phyloP scores from a whole-genome alignment of 352 stramenopile genomes.

The Pythium chondricola region DNA sequence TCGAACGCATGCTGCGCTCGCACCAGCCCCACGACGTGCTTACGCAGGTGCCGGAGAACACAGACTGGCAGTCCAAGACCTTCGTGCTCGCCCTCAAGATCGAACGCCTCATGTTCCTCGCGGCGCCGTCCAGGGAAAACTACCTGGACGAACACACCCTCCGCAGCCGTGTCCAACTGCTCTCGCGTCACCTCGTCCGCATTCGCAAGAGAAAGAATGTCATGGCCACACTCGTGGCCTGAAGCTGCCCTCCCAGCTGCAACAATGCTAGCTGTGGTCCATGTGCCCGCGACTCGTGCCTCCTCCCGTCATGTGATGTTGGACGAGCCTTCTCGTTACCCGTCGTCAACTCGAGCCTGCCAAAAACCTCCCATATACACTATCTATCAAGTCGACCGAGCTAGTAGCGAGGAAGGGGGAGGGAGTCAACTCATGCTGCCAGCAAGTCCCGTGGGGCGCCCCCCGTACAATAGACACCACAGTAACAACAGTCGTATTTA shows the following conservation, averaged over 20 bases:
- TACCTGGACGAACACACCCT: slow-evolving; percentile 53
- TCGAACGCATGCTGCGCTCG: slow-evolving; percentile 49
- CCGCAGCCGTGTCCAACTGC: slow-evolving; percentile 38
- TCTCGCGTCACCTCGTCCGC: slow-evolving; percentile 50
- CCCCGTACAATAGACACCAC: too few species aligned
- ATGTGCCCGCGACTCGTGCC: too few species aligned
- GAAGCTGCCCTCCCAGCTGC: neutral
- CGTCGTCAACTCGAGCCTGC: too few species aligned
- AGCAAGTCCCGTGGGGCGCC: neutral
- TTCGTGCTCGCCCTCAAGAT: slow-evolving; percentile 54
- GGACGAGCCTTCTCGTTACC: too few species aligned
- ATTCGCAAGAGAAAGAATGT: slow-evolving; percentile 58
- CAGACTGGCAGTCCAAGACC: slow-evolving; percentile 54
- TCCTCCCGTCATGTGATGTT: too few species aligned
- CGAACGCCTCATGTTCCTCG: slow-evolving; percentile 55
- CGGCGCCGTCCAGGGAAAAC: slow-evolving; percentile 41
- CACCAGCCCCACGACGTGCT: slow-evolving; percentile 55
- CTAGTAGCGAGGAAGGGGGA: too few species aligned
- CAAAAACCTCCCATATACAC: too few species aligned
- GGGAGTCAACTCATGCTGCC: too few species aligned
- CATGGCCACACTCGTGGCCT: slow-evolving; percentile 22
- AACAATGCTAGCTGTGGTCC: too few species aligned
- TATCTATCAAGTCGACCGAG: neutral
- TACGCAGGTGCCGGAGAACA: slow-evolving; percentile 55
- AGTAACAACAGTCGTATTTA: too few species aligned